Conservation (phyloP, 306 rosid genomes). For the Medicago ruthenica region DNA sequence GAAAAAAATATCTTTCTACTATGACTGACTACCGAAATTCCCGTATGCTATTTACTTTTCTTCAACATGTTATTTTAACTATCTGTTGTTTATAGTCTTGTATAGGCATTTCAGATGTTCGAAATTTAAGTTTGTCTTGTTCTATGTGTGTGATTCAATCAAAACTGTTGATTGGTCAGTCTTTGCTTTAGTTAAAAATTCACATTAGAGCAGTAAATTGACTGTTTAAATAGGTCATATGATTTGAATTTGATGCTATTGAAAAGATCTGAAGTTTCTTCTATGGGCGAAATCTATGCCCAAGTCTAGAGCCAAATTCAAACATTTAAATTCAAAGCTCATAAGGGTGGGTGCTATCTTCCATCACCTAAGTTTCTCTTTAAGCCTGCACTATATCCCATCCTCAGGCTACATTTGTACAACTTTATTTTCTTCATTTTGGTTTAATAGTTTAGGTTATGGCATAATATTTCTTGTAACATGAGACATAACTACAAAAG, state of each 20-base stretch:
- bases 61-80: neutral
- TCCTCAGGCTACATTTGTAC: neutral
- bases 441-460: slow-evolving; percentile 3
- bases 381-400: neutral
- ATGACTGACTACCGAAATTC: neutral
- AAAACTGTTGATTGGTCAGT: neutral
- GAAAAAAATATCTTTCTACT: neutral
- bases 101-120: neutral
- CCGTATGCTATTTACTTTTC: neutral
- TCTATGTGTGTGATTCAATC: neutral
- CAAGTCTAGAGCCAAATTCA: neutral
- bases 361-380: slow-evolving; percentile 6
- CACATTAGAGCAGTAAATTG: neutral
- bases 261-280: slow-evolving; percentile 27
- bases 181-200: neutral
- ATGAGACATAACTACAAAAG: slow-evolving; percentile 3
- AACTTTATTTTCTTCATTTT: slow-evolving; percentile 7
- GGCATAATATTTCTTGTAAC: neutral
- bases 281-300: neutral
- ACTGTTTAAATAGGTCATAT: neutral
- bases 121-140: neutral
- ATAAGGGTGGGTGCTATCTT: neutral
- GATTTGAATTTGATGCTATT: neutral
- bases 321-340: slow-evolving; percentile 3
- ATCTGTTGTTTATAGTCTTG: neutral